These are phyloP conservation scores for Dichomitus squalens DNA, from an alignment of 1,284 basidiomycete genomes.

Conservation along the genomic window DNA sequence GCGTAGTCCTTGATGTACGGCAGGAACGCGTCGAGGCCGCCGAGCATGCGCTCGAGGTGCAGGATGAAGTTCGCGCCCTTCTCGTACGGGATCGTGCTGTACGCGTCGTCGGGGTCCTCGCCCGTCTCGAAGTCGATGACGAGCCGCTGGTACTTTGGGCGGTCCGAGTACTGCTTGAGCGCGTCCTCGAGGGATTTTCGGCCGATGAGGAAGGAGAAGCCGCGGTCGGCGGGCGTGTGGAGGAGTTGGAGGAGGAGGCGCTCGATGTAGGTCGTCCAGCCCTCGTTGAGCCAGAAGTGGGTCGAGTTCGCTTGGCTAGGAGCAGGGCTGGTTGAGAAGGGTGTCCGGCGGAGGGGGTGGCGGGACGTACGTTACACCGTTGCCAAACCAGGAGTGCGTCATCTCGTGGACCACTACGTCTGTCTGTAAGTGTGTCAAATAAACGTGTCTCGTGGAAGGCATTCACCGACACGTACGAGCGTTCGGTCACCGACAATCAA, in stretches of 20 bases:
- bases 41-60: slow-evolving; percentile 76
- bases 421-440: slow-evolving; percentile 16
- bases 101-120: slow-evolving; percentile 89
- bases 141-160: slow-evolving; percentile 82
- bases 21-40: slow-evolving; percentile 85
- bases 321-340: neutral
- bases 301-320: slow-evolving; percentile 65
- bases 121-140: slow-evolving; percentile 84
- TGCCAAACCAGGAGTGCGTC: slow-evolving; percentile 86
- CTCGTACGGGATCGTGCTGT: slow-evolving; percentile 71
- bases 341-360: neutral
- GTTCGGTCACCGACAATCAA: slow-evolving; percentile 83
- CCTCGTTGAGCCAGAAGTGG: slow-evolving; percentile 93
- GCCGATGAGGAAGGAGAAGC: slow-evolving; percentile 69
- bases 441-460: neutral
- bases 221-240: slow-evolving; percentile 80
- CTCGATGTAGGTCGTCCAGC: slow-evolving; percentile 96
- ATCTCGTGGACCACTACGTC: slow-evolving; percentile 85
- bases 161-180: slow-evolving; percentile 59
- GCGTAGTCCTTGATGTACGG: slow-evolving; percentile 87
- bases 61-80: slow-evolving; percentile 77
- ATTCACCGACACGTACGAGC: slow-evolving; percentile 47
- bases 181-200: slow-evolving; percentile 75
- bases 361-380: slow-evolving; percentile 71
- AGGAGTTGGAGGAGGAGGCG: slow-evolving; percentile 78